Percentiles rank a stretch among this genome's conserved stretches.
Evolutionary conservation across 371 early-diverging fungal genomes (phyloP).

Genomic region (Spiromyces aspiralis): DNA sequence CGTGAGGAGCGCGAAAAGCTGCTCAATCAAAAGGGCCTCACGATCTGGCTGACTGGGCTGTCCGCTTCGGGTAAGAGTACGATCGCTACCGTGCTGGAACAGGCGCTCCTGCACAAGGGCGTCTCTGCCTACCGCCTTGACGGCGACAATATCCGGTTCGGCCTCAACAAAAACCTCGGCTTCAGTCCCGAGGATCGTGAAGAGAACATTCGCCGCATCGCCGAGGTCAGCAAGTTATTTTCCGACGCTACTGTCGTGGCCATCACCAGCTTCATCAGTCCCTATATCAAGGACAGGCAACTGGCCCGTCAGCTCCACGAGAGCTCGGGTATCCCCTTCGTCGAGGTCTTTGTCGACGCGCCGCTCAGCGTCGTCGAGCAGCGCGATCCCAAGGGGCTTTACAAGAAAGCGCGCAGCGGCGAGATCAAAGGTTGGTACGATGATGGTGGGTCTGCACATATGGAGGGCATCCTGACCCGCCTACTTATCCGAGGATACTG

Average conservation of each 20-base stretch:
- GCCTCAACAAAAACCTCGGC: constrained; percentile 84
- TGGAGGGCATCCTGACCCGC: too few species aligned
- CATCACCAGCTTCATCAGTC: constrained; percentile 82
- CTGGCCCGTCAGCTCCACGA: constrained; percentile 58
- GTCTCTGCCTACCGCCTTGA: constrained; percentile 73
- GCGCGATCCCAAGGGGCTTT: constrained; percentile 90
- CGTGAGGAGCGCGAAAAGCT: constrained; percentile 53
- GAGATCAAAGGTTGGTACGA: constrained; percentile 60
- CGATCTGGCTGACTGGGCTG: constrained; percentile 89
- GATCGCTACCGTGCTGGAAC: constrained; percentile 76
- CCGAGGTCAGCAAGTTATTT: constrained; percentile 83
- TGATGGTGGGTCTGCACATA: too few species aligned
- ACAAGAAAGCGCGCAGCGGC: constrained; percentile 87
- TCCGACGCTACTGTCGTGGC: constrained; percentile 67
- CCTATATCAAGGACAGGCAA: constrained; percentile 69
- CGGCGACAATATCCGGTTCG: constrained; percentile 91
- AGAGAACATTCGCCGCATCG: constrained; percentile 86
- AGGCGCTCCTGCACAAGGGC: constrained; percentile 55
- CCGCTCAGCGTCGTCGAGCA: constrained; percentile 74
- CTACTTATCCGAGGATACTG: too few species aligned
- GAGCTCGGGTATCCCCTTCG: constrained; percentile 14
- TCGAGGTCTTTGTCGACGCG: constrained; percentile 62
- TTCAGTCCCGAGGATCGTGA: constrained; percentile 80
- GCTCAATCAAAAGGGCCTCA: constrained; percentile 66
- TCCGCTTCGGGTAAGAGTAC: constrained; percentile 90